phyloP scores from a whole-genome alignment of 768 basidiomycete genomes.

The Xanthoconium stramineum region DNA sequence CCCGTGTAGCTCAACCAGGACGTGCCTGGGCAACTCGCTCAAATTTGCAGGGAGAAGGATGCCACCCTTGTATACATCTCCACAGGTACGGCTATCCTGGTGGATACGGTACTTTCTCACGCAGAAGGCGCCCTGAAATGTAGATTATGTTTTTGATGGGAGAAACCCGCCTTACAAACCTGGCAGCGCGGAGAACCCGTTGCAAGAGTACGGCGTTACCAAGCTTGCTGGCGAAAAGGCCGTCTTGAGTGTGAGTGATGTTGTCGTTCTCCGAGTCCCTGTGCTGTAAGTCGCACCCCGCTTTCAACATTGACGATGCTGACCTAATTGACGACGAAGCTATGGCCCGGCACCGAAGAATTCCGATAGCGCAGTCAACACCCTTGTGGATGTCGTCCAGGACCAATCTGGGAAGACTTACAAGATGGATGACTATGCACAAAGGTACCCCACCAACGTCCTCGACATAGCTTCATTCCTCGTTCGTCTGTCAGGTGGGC shows the following conservation, averaged over 20 bases:
- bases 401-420: conserved; percentile 86
- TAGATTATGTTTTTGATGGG: conserved; percentile 96
- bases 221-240: conserved; percentile 86
- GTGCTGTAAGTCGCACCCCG: conserved; percentile 57
- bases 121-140: neutral
- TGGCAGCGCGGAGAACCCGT: conserved; percentile 67
- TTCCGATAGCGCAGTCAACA: conserved; percentile 85
- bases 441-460: conserved; percentile 89
- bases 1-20: conserved; percentile 67
- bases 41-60: conserved; percentile 54
- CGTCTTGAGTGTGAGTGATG: conserved; percentile 57
- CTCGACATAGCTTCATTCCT: conserved; percentile 85
- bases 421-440: conserved; percentile 96
- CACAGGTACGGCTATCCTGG: conserved; percentile 50
- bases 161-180: conserved; percentile 88
- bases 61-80: conserved; percentile 89
- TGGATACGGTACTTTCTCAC: conserved; percentile 4
- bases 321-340: conserved; percentile 38
- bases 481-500: conserved; percentile 67
- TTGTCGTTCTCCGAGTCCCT: conserved; percentile 81
- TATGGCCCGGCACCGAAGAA: conserved; percentile 87
- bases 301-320: neutral
- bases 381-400: conserved; percentile 80
- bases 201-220: conserved; percentile 84
- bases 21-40: conserved; percentile 71